These are phyloP conservation scores for Nymphaea thermarum DNA, from an alignment of 164 flowering plant genomes.

Conservation along the genomic window DNA sequence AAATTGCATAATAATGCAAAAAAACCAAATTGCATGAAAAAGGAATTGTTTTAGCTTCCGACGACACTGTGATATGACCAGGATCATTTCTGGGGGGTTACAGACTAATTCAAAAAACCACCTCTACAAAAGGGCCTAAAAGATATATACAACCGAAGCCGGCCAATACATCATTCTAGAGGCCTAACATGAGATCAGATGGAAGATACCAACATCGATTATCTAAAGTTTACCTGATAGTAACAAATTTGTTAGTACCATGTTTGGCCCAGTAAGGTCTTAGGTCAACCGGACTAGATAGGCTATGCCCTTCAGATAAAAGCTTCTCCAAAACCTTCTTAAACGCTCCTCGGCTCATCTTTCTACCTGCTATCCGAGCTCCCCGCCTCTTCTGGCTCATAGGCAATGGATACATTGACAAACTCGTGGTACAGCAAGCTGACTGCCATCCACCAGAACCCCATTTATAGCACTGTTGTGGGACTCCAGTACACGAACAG, in stretches of 20 bases:
- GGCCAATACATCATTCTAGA: background rate
- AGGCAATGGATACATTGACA: conserved; percentile 76
- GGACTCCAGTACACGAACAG: conserved; percentile 75
- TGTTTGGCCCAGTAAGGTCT: conserved; percentile 87
- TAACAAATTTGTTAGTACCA: conserved; percentile 91
- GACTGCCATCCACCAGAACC: conserved; percentile 98
- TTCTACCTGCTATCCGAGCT: conserved; percentile 85
- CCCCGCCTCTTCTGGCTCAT: conserved; percentile 91
- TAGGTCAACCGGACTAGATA: conserved; percentile 69
- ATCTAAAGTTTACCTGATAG: conserved; percentile 48
- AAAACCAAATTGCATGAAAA: background rate
- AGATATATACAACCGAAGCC: background rate
- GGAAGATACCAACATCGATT: background rate
- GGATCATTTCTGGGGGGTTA: background rate
- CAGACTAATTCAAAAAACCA: background rate
- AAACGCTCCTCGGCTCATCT: conserved; percentile 92
- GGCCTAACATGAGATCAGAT: background rate
- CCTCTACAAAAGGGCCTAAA: background rate
- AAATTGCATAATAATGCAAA: background rate
- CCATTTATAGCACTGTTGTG: conserved; percentile 90
- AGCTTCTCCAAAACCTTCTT: conserved; percentile 92
- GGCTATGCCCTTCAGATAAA: conserved; percentile 56
- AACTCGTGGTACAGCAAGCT: conserved; percentile 79
- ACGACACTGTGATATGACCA: background rate
- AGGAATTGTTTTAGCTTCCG: background rate